Evolutionary conservation across 2,329 filamentous ascomycete species (phyloP).

Genomic region (Lachnellula arida): DNA sequence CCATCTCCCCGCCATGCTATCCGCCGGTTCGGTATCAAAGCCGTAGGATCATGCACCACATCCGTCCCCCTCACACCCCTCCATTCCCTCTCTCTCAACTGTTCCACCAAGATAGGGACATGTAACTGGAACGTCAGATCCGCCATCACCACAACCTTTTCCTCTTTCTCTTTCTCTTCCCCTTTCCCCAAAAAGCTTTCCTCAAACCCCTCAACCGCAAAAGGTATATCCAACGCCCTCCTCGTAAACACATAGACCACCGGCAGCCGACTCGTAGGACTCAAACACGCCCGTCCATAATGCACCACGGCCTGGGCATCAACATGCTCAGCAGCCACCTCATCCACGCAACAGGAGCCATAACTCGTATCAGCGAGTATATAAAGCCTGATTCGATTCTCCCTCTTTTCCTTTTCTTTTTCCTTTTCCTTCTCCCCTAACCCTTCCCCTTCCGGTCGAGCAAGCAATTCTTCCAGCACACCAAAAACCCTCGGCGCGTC

Average conservation of each 20-base stretch:
- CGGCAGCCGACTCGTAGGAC: constrained; percentile 79
- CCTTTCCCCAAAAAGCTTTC: constrained; percentile 49
- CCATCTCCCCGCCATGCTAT: constrained; percentile 46
- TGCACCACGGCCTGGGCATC: constrained; percentile 89
- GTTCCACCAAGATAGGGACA: constrained; percentile 51
- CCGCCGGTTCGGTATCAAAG: constrained; percentile 77
- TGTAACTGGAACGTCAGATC: constrained; percentile 85
- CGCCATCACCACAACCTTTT: constrained; percentile 75
- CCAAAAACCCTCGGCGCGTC: constrained; percentile 80
- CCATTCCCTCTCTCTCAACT: constrained; percentile 63
- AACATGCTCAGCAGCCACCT: constrained; percentile 91
- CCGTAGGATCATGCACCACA: constrained; percentile 73
- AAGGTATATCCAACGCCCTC: constrained; percentile 59
- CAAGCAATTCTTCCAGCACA: constrained; percentile 51
- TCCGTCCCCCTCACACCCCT: constrained; percentile 61
- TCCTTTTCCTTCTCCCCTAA: neutral
- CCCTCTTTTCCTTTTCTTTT: constrained; percentile 28
- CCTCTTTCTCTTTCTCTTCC: constrained; percentile 38
- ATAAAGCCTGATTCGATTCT: constrained; percentile 47
- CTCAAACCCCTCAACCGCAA: constrained; percentile 55
- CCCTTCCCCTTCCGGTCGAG: constrained; percentile 4
- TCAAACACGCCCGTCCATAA: constrained; percentile 88
- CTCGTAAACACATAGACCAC: constrained; percentile 89
- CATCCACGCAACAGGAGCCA: constrained; percentile 94
- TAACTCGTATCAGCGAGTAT: constrained; percentile 96